These are phyloP conservation scores for Saccharomyces pastorianus DNA, from an alignment of 1,139 yeast genomes.

Conservation along the genomic window DNA sequence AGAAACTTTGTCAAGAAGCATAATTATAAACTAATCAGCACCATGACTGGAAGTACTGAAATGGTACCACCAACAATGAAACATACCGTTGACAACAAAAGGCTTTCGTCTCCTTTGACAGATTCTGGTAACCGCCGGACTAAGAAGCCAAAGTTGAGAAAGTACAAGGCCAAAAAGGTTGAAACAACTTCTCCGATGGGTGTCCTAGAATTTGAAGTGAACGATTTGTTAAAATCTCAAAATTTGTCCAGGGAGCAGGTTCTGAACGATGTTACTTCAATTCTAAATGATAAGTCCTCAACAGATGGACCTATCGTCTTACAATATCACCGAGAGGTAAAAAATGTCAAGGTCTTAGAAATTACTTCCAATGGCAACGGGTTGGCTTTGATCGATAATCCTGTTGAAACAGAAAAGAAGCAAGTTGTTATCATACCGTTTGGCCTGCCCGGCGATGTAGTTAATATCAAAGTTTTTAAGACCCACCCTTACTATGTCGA, in stretches of 20 bases:
- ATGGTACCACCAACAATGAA: neutral
- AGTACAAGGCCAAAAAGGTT: conserved; percentile 52
- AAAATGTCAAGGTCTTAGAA: conserved; percentile 48
- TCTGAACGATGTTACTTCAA: conserved; percentile 53
- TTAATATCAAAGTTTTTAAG: conserved; percentile 61
- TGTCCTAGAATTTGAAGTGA: conserved; percentile 66
- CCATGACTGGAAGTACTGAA: neutral
- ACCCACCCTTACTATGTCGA: conserved; percentile 72
- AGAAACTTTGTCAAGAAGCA: neutral
- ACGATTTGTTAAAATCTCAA: conserved; percentile 43
- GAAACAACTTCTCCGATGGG: conserved; percentile 82
- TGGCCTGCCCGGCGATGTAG: conserved; percentile 79
- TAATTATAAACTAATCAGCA: neutral
- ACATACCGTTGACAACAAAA: neutral
- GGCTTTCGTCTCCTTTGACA: neutral
- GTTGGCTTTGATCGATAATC: conserved; percentile 53
- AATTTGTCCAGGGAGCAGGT: conserved; percentile 42
- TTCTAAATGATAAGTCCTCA: conserved; percentile 52
- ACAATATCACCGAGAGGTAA: conserved; percentile 50
- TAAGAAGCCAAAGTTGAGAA: conserved; percentile 34
- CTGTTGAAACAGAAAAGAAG: conserved; percentile 36
- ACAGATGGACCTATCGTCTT: conserved; percentile 32
- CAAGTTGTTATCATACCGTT: conserved; percentile 68
- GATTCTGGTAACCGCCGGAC: neutral
- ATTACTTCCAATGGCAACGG: conserved; percentile 80